phyloP scores from a whole-genome alignment of 169 alveolate species.

The Plasmodium billcollinsi region DNA sequence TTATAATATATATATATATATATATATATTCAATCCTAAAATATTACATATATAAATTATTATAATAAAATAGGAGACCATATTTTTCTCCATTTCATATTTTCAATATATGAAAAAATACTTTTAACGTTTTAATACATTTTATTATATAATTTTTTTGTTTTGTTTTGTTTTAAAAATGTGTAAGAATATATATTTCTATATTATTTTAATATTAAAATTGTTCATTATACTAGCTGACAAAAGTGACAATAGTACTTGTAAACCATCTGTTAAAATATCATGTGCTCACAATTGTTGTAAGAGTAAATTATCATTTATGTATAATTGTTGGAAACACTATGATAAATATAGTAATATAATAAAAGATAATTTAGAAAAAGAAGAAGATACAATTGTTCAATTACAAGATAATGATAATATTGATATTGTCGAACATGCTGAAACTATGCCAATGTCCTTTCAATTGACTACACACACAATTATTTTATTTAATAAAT shows the following conservation, averaged over 20 bases:
- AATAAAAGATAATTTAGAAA: conserved; percentile 12
- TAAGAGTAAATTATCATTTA: conserved; percentile 32
- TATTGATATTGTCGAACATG: neutral
- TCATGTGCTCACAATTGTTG: conserved; percentile 7
- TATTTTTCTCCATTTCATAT: no score
- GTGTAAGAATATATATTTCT: conserved; percentile 19
- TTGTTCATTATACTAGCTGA: neutral
- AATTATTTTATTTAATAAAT: conserved; percentile 53
- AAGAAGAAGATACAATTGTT: conserved; percentile 3
- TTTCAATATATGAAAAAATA: no score
- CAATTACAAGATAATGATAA: conserved; percentile 5
- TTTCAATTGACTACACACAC: conserved; percentile 59
- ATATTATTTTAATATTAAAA: conserved; percentile 23
- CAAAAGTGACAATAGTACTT: neutral
- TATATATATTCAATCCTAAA: no score
- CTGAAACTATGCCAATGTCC: conserved; percentile 59
- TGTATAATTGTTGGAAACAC: conserved; percentile 42
- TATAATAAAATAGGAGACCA: no score
- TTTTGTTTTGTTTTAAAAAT: conserved; percentile 1
- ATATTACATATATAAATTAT: no score
- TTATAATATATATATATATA: no score
- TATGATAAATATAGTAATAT: conserved; percentile 23
- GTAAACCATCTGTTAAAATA: conserved; percentile 18
- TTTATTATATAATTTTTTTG: neutral
- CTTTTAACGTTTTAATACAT: no score